Evolutionary conservation across 1,284 basidiomycete genomes (phyloP).

Genomic region (Laetiporus sulphureus): DNA sequence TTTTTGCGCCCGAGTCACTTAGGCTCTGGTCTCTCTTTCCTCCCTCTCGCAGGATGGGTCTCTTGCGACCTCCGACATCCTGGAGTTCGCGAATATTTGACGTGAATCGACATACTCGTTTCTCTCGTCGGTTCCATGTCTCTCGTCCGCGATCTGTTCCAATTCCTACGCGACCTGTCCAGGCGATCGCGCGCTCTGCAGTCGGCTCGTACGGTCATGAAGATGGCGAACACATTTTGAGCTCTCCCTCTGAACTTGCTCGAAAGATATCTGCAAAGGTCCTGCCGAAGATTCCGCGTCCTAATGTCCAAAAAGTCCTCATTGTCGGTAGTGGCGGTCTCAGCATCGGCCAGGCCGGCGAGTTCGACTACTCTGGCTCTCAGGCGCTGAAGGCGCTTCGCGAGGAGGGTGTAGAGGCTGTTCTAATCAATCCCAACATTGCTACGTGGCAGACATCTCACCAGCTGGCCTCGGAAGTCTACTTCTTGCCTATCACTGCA

Average conservation of each 20-base stretch:
- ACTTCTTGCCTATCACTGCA: slow-evolving; percentile 94
- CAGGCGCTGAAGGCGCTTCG: slow-evolving; percentile 98
- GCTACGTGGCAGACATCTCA: slow-evolving; percentile 98
- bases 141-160: slow-evolving; percentile 24
- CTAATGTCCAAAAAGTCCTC: slow-evolving; percentile 92
- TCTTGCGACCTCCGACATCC: slow-evolving; percentile 19
- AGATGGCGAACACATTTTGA: slow-evolving; percentile 75
- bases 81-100: slow-evolving; percentile 19
- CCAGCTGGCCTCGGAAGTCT: slow-evolving; percentile 92
- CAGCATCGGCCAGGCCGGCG: slow-evolving; percentile 97
- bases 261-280: slow-evolving; percentile 89
- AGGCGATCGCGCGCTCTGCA: slow-evolving; percentile 24
- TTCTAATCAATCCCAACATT: slow-evolving; percentile 97
- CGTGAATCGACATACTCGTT: slow-evolving; percentile 10
- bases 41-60: slow-evolving; percentile 15
- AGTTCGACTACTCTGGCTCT: slow-evolving; percentile 99
- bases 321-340: slow-evolving; percentile 97
- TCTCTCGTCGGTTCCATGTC: slow-evolving; percentile 27
- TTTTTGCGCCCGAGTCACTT: too few relatives aligned
- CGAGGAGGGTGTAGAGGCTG: slow-evolving; percentile 92
- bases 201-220: slow-evolving; percentile 27
- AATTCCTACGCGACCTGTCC: slow-evolving; percentile 34
- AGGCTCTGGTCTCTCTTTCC: too few relatives aligned
- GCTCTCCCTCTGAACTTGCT: slow-evolving; percentile 88
- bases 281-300: slow-evolving; percentile 77